Evolutionary conservation across 1,284 basidiomycete genomes (phyloP), one percentile per base, ranked within the genome.

Genomic region (Heterobasidion annosum): DNA sequence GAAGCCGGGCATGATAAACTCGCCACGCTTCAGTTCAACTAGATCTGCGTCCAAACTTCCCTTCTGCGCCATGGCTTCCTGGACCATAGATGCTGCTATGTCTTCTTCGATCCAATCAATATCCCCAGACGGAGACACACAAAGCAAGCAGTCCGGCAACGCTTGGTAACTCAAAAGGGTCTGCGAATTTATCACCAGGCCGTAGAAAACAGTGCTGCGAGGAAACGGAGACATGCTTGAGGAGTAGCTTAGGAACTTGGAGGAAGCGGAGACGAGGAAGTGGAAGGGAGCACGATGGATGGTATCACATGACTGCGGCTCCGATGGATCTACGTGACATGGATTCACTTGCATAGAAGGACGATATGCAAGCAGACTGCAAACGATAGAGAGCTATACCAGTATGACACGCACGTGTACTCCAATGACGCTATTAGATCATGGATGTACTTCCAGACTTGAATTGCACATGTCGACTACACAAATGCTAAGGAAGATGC

Each of bases 1-100:
- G 65, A 95, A 85, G 13, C 93, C 93, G 3, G 94, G 93, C 63
- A 91, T 82, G 53, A 97, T 65, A 67, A 95, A 94, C 62, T 93
- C 83, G 9, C 89, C 90, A 1, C 74, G 65, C 48, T 73, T 73
- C 18, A 94, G 70, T 51, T 67, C 65, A 1, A 82, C 65, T 6
- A 80, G 48, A 48, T 73, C 65, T 37, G 70, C 67, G 18, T 72
- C 64, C 57, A 63, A 56, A 52, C 18, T 65, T 32, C 76, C 74
- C 55, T 76, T 75, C 49, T 67, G 66, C 1, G 72, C 70, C 33
- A 87, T 65, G 7, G 67, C 67, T 18, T 75, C 66, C 59, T 73
- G 73, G n/a, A 83, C 58, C 34, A 63, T 60, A 51, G 74, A 66
- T 6, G 70, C 63, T 40, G 68, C 66, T 15, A 88, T 78, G 59